Base-by-base conservation (phyloP, 2,329 filamentous ascomycete species). In the Verticillium longisporum region DNA sequence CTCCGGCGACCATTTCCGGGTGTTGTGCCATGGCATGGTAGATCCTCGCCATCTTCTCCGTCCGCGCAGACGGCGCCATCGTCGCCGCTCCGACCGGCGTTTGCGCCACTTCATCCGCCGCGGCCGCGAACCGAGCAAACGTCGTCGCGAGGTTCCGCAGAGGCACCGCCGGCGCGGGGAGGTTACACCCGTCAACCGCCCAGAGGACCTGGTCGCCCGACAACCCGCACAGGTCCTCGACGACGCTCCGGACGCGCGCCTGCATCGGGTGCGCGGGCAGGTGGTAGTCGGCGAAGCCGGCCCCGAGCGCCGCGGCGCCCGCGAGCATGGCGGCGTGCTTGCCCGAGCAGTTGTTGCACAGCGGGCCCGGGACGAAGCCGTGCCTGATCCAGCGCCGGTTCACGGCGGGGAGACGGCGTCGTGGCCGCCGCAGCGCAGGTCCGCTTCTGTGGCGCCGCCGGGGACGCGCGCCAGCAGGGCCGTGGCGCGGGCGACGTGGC, bases 311-410 rank as follows among this genome's bases (percentile, higher is more conserved):
- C 33, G 68, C 71, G 0, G 78, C 71, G 1, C 74, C 79, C 1
- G 74, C 78, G 26, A 81, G 65, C 77, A 81, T 81, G 1, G 75
- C 78, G 3, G 70, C 75, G 63, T 82, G 78, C 50, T 82, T 82
- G 1, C 78, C 79, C 0, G 78, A 80, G 62, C 78, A 82, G 61
- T 80, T 80, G 58, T 76, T 81, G 57, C 70, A 73, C 0, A 80
- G 66, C 0, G 68, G 68, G 0, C 73, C 75, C 0, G 78, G 78
- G 0, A 61, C 66, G 55, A 74, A 76, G 1, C 70, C 77, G 0
- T 59, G 59, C 59, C 69, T 74, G 56, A 77, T 73, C 78, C 78
- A 81, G 0, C 56, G 62, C 0, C 67, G 66, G 60, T 78, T 75
- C 4, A 80, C 70, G 0, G 60, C 60, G 1, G 73, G 3, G 67